Evolutionary conservation across 768 basidiomycete species (phyloP).

Genomic region (Hortiboletus campestris): DNA sequence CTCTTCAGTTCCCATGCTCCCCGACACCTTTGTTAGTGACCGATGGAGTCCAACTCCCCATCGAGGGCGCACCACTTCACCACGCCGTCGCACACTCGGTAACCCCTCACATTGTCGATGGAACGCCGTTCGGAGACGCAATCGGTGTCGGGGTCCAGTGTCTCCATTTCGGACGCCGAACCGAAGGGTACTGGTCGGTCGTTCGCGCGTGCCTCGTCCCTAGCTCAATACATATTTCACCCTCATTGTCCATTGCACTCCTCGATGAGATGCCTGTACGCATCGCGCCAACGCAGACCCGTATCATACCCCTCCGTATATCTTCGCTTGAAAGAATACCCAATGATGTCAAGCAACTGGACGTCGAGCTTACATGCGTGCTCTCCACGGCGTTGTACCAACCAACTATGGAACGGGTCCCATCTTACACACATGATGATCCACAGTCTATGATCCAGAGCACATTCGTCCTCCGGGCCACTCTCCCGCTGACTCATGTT

Average conservation of each 20-base stretch:
- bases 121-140: conserved; percentile 70
- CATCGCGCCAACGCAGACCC: conserved; percentile 62
- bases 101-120: conserved; percentile 67
- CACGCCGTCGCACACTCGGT: conserved; percentile 54
- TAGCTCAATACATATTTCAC: not conserved
- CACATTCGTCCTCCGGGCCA: conserved; percentile 30
- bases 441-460: not conserved
- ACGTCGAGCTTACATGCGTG: conserved; percentile 38
- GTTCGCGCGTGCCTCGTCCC: conserved; percentile 15
- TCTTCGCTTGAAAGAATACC: conserved; percentile 30
- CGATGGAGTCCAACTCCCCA: not conserved
- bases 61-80: conserved; percentile 26
- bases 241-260: conserved; percentile 20
- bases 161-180: conserved; percentile 18
- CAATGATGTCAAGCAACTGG: conserved; percentile 33
- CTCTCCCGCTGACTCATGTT: conserved; percentile 47
- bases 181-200: conserved; percentile 54
- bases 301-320: conserved; percentile 54
- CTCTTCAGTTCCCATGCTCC: conserved; percentile 33
- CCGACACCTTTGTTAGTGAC: not conserved
- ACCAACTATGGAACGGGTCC: not conserved
- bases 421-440: not conserved
- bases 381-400: not conserved
- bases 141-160: conserved; percentile 64
- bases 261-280: conserved; percentile 23